Percentiles rank a stretch among this genome's conserved stretches.
These are phyloP conservation scores for Pseudomicrostroma phylloplanum DNA, from an alignment of 1,284 basidiomycete genomes.

Conservation along the genomic window DNA sequence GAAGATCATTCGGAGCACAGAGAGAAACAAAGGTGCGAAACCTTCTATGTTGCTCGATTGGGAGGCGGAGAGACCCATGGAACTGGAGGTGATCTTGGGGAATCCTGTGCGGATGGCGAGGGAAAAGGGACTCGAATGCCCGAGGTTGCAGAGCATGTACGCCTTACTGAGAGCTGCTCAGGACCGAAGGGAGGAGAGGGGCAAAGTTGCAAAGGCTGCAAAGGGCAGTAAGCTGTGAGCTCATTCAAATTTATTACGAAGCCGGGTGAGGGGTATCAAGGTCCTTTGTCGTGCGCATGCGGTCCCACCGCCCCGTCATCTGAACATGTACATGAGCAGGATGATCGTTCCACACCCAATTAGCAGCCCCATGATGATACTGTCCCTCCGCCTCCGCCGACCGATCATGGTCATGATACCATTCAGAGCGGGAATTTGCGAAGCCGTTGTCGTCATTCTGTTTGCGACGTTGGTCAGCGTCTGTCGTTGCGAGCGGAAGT, in stretches of 20 bases:
- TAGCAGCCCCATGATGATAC: constrained; percentile 77
- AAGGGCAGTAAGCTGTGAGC: neutral
- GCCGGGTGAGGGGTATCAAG: too few species aligned
- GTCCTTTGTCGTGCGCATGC: too few species aligned
- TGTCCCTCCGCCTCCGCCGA: constrained; percentile 78
- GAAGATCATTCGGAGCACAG: constrained; percentile 50
- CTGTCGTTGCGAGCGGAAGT: constrained; percentile 77
- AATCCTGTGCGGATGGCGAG: constrained; percentile 50
- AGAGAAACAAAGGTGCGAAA: constrained; percentile 49
- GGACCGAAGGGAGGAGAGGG: constrained; percentile 21
- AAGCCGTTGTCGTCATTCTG: constrained; percentile 65
- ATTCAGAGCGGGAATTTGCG: constrained; percentile 86
- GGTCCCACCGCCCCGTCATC: constrained; percentile 1
- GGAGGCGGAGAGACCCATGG: constrained; percentile 50
- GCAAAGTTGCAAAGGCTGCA: neutral
- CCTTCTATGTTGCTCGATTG: constrained; percentile 55
- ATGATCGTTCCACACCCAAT: constrained; percentile 77
- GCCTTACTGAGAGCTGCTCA: constrained; percentile 53
- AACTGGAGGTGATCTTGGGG: constrained; percentile 52
- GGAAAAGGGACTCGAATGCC: constrained; percentile 50
- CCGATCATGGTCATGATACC: constrained; percentile 86
- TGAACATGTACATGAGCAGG: constrained; percentile 66
- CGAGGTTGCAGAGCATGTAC: constrained; percentile 53
- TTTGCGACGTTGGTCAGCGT: constrained; percentile 70
- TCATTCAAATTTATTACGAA: too few species aligned